Percentiles rank a stretch among this genome's conserved stretches.
phyloP scores from a whole-genome alignment of 2,329 filamentous ascomycete species.

The Fusarium sp. region DNA sequence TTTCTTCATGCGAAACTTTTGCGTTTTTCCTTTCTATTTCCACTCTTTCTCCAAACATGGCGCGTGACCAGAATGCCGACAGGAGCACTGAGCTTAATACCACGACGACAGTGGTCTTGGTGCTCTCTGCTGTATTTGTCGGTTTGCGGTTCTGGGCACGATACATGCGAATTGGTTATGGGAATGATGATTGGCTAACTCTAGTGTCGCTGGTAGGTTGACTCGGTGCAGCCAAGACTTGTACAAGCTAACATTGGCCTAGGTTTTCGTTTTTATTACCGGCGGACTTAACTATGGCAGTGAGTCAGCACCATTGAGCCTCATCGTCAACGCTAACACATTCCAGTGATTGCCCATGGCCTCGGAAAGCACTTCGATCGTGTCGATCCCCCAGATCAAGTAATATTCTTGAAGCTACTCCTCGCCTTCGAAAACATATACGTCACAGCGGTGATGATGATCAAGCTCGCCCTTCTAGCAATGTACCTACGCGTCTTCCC shows the following conservation, averaged over 20 bases:
- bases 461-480: conserved; percentile 22
- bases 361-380: conserved; percentile 13
- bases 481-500: conserved; percentile 36
- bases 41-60: neutral
- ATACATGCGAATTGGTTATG: conserved; percentile 11
- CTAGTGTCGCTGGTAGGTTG: conserved; percentile 17
- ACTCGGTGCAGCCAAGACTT: neutral
- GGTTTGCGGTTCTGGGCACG: conserved; percentile 25
- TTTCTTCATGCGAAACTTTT: neutral
- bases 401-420: conserved; percentile 27
- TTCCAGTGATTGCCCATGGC: conserved; percentile 26
- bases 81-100: conserved; percentile 14
- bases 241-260: conserved; percentile 1
- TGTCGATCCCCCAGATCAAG: neutral
- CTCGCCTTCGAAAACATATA: conserved; percentile 32
- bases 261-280: conserved; percentile 25
- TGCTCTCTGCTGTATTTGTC: conserved; percentile 13
- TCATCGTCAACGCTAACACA: neutral
- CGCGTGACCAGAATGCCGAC: neutral
- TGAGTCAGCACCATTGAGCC: neutral
- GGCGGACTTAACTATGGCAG: conserved; percentile 31
- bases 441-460: conserved; percentile 26
- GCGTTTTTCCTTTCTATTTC: neutral
- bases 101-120: conserved; percentile 16
- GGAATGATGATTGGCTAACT: conserved; percentile 25